These are phyloP conservation scores for Pseudocercospora fuligena DNA, from an alignment of 2,329 filamentous ascomycete genomes.

Conservation along the genomic window DNA sequence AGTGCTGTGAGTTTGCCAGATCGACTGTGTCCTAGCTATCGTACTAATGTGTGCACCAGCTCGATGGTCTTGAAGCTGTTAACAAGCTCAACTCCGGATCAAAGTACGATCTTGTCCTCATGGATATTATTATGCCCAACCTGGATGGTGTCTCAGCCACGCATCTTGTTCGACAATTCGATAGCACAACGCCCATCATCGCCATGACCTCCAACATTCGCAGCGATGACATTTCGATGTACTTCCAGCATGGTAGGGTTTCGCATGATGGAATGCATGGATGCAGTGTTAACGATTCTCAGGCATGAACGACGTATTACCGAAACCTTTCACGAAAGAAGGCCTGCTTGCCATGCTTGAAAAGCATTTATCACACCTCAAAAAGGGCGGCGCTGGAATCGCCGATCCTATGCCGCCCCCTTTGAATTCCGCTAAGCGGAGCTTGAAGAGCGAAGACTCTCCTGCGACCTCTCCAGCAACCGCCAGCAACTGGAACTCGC, in stretches of 20 bases:
- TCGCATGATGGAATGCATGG: neutral
- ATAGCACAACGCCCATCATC: conserved; percentile 82
- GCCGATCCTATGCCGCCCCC: conserved; percentile 56
- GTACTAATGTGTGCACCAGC: conserved; percentile 52
- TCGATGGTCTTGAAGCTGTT: conserved; percentile 88
- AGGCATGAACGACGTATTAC: conserved; percentile 98
- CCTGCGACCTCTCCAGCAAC: conserved; percentile 65
- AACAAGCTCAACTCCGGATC: conserved; percentile 74
- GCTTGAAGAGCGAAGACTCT: conserved; percentile 67
- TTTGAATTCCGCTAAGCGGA: conserved; percentile 58
- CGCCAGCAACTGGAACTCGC: conserved; percentile 68
- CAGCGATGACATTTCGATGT: conserved; percentile 94
- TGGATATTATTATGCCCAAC: conserved; percentile 88
- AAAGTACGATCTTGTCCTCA: conserved; percentile 65
- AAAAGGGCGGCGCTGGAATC: conserved; percentile 57
- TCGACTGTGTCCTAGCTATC: conserved; percentile 13
- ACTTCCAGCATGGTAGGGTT: conserved; percentile 87
- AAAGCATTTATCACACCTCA: conserved; percentile 83
- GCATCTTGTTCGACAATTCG: conserved; percentile 87
- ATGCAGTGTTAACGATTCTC: conserved; percentile 14
- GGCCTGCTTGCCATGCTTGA: conserved; percentile 81
- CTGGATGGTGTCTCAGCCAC: conserved; percentile 94
- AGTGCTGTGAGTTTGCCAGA: conserved; percentile 58
- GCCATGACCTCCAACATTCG: conserved; percentile 99
- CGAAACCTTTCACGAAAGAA: conserved; percentile 91